Evolutionary conservation across 768 basidiomycete species (phyloP), one percentile per base, ranked within the genome.

Genomic region (Auricularia auricula-judae): DNA sequence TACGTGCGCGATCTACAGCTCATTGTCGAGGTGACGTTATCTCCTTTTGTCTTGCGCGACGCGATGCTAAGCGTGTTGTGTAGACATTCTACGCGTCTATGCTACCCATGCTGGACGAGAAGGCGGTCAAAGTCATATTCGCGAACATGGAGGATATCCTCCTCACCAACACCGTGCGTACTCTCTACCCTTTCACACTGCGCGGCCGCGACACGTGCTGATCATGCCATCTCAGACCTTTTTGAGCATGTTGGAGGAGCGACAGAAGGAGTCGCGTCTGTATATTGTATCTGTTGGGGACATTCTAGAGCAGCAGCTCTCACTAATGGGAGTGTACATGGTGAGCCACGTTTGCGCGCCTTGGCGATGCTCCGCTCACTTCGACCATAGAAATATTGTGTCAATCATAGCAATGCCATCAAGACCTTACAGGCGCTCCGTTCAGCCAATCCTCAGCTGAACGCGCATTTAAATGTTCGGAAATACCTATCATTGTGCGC

Each of bases 111-210:
- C 77, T 98, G 5, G 88, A 90, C 3, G 78, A 80, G 64, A 91
- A 91, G 70, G 90, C 91, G 4, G 81, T 87, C 21, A 86, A 82
- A 2, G 88, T 87, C 56, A 85, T 98, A 18, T 98, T 98, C 70
- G 89, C 89, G 4, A 98, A 98, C 69, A 80, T 98, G 29, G 95
- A 98, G 71, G 95, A 98, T 69, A 86, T 98, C 61, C 78, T 98
- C 3, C 75, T 98, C 36, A 88, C 86, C 51, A 95, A 96, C 69
- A 96, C 92, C 11, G 91, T 89, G 69, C 23, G 58, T 16, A 3
- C 42, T 54, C 53, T 29, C 29, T 29, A 8, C 10, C 23, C 29
- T 4, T 23, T 23, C 29, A 12, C 34, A 8, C 14, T 59, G 11
- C 56, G 8, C 23, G 29, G 29, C 29, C 2, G 29, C 29, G 29